phyloP scores from a whole-genome alignment of 2,329 filamentous ascomycete genomes.

The Ophiostoma ulmi region DNA sequence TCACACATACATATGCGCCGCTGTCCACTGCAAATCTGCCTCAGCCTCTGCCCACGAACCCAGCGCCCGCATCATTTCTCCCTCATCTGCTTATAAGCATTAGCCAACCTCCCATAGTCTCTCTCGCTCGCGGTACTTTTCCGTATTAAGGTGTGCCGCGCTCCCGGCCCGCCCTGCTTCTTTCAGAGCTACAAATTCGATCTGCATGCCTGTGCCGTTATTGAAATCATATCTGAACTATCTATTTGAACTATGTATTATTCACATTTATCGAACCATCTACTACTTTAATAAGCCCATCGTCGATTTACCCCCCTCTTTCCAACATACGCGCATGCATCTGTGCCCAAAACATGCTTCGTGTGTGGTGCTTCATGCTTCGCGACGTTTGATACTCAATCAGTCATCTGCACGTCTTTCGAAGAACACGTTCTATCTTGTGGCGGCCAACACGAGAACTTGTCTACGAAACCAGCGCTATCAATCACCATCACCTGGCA shows the following conservation, averaged over 20 bases:
- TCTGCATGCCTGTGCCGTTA: background rate
- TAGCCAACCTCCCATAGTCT: background rate
- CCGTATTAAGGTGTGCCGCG: background rate
- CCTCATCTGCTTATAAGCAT: background rate
- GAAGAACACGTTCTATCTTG: background rate
- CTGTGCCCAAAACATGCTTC: slow-evolving; percentile 19
- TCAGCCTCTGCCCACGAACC: background rate
- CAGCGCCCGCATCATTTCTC: background rate
- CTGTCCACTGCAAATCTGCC: background rate
- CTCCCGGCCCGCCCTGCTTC: background rate
- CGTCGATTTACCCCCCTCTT: background rate
- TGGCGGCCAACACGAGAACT: background rate
- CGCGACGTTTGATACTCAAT: background rate
- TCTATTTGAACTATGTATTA: background rate
- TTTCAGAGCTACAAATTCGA: background rate
- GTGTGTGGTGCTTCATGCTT: background rate
- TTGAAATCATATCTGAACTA: background rate
- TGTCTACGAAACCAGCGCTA: background rate
- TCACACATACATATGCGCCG: background rate
- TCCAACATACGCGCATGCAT: slow-evolving; percentile 17
- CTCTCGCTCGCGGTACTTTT: background rate
- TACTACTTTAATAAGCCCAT: background rate
- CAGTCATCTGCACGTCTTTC: background rate
- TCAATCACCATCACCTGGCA: background rate
- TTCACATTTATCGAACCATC: background rate